A percentile compares a stretch with the other conserved stretches of the same genome.
Evolutionary conservation across 768 basidiomycete species (phyloP).

Genomic region (Peribolospora kevripleyi): DNA sequence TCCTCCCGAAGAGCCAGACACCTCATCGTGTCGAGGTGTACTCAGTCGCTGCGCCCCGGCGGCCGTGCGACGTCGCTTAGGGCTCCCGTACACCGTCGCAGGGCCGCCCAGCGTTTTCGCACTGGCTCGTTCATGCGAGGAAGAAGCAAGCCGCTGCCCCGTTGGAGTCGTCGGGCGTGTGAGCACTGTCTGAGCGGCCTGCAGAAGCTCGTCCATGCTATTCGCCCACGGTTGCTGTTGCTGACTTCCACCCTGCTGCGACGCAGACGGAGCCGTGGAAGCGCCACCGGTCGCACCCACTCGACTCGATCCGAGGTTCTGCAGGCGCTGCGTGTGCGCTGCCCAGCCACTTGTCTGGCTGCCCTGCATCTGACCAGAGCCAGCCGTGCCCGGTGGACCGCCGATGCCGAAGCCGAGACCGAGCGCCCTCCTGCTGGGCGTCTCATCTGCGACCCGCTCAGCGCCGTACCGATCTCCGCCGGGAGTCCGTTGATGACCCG

Average conservation of each 20-base stretch:
- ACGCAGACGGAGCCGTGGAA: background rate
- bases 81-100: background rate
- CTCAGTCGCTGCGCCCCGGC: background rate
- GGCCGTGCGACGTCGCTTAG: background rate
- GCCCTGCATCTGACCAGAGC: background rate
- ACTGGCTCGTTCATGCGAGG: too few relatives aligned
- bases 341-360: too few relatives aligned
- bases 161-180: background rate
- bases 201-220: background rate
- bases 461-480: too few relatives aligned
- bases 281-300: background rate
- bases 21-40: background rate
- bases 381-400: too few relatives aligned
- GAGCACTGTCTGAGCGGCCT: background rate
- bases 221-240: background rate
- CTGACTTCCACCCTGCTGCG: background rate
- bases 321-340: background rate
- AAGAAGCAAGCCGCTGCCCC: too few relatives aligned
- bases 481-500: too few relatives aligned
- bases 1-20: background rate
- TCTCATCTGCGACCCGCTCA: too few relatives aligned
- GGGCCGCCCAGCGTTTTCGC: background rate
- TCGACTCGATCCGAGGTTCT: constrained; percentile 4
- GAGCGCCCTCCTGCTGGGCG: too few relatives aligned
- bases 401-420: too few relatives aligned